phyloP scores from a whole-genome alignment of 2,329 filamentous ascomycete genomes.

The Ophiosphaerella korrae region DNA sequence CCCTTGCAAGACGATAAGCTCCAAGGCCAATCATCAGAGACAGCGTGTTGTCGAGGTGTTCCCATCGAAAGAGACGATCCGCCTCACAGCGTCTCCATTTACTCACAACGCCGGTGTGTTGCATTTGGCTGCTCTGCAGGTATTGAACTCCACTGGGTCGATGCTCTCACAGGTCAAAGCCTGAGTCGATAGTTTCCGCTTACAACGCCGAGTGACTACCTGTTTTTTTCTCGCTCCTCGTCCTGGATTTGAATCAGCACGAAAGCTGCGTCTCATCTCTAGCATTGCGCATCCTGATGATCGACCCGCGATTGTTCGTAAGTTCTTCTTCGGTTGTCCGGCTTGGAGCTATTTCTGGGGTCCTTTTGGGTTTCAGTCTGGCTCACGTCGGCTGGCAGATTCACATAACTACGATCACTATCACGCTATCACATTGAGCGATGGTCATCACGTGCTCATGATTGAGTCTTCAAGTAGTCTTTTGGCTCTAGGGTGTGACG shows the following conservation, averaged over 20 bases:
- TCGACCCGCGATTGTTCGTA: conserved; percentile 28
- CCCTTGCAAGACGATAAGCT: background rate
- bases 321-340: conserved; percentile 24
- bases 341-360: conserved; percentile 26
- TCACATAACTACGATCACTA: conserved; percentile 60
- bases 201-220: conserved; percentile 58
- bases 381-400: conserved; percentile 4
- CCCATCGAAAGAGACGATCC: conserved; percentile 58
- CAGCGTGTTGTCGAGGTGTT: conserved; percentile 16
- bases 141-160: conserved; percentile 67
- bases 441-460: conserved; percentile 69
- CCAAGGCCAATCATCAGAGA: background rate
- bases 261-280: conserved; percentile 66
- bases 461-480: conserved; percentile 63
- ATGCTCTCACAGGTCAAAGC: conserved; percentile 56
- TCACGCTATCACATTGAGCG: conserved; percentile 66
- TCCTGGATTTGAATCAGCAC: conserved; percentile 57
- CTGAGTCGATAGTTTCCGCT: conserved; percentile 62
- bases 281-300: conserved; percentile 58
- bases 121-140: conserved; percentile 68
- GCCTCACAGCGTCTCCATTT: conserved; percentile 68
- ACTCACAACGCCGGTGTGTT: conserved; percentile 67
- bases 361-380: conserved; percentile 28
- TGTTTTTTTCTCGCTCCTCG: conserved; percentile 65
- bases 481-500: conserved; percentile 67